Base-by-base conservation (phyloP, 768 basidiomycete genomes). In the Xerocomus brunneocitrinus region DNA sequence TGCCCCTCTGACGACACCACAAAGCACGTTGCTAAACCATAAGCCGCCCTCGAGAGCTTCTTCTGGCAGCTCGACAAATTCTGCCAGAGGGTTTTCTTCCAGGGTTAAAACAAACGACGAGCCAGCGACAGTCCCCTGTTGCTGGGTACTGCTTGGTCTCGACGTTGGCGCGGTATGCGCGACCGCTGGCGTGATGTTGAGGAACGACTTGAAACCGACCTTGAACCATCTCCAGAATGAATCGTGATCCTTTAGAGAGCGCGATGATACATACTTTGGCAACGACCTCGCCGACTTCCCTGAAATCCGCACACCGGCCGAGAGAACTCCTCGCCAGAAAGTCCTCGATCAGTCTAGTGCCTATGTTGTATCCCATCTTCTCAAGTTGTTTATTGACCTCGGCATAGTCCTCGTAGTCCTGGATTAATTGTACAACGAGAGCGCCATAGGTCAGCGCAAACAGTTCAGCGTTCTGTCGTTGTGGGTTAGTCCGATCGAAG, bases 341-440 rank as follows among this genome's bases (percentile, higher is more conserved):
- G 67, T 99, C 97, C 67, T 99, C 97, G 53, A 99, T 97, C 50
- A 99, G 74, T 36, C 97, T 79, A 24, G 87, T 95, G 27, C 97
- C 97, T 54, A 99, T 98, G 67, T 95, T 97, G 72, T 97, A 98
- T 4, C 97, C 97, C 95, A 98, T 98, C 75, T 94, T 95, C 63
- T 99, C 95, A 3, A 99, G 85, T 69, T 99, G 95, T 69, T 91
- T 95, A 71, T 92, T 92, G 57, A 92, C 90, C 68, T 95, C 92
- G 13, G 79, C 80, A 67, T 97, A 98, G 75, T 99, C 95, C 65
- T 99, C 97, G 65, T 98, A 98, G 71, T 99, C 97, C 67, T 98
- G 97, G 57, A 98, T 94, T 56, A 99, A 81, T 73, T 99, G 97
- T 32, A 98, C 93, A 45, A 99, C 97, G 47, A 98, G 83, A 24